Conservation (phyloP, 306 rosid genomes). For the Neltuma alba region DNA sequence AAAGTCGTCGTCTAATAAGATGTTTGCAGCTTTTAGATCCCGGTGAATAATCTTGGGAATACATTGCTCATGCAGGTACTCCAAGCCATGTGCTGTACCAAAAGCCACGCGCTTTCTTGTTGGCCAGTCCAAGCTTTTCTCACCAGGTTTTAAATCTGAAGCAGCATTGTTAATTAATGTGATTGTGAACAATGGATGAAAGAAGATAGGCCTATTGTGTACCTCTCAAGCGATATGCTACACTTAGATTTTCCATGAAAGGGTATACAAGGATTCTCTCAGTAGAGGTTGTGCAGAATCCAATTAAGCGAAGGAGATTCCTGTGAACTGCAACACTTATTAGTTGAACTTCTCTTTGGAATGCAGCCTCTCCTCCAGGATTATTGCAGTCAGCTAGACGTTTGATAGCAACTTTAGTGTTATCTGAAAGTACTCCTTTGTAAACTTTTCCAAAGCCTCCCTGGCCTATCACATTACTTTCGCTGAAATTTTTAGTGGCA, state of each 20-base stretch:
- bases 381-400: constrained; percentile 78
- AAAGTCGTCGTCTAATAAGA: constrained; percentile 78
- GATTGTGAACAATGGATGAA: background rate
- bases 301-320: constrained; percentile 83
- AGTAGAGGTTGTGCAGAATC: constrained; percentile 72
- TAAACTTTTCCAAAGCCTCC: constrained; percentile 99
- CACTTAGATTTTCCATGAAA: constrained; percentile 93
- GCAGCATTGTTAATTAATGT: background rate
- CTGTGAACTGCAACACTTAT: constrained; percentile 91
- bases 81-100: constrained; percentile 70
- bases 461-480: constrained; percentile 85
- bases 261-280: constrained; percentile 98
- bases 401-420: constrained; percentile 76
- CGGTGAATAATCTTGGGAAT: constrained; percentile 93
- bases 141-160: constrained; percentile 51
- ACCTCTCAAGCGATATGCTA: constrained; percentile 89
- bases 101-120: constrained; percentile 53
- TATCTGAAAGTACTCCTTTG: constrained; percentile 78
- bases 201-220: constrained; percentile 12
- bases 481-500: constrained; percentile 81
- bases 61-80: constrained; percentile 88
- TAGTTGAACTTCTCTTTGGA: constrained; percentile 83
- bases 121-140: constrained; percentile 57
- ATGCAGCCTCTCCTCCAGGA: constrained; percentile 96
- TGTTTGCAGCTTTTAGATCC: constrained; percentile 94